These are phyloP conservation scores for Cladosporium cucumerinum DNA, from an alignment of 2,329 filamentous ascomycete genomes.

Conservation along the genomic window DNA sequence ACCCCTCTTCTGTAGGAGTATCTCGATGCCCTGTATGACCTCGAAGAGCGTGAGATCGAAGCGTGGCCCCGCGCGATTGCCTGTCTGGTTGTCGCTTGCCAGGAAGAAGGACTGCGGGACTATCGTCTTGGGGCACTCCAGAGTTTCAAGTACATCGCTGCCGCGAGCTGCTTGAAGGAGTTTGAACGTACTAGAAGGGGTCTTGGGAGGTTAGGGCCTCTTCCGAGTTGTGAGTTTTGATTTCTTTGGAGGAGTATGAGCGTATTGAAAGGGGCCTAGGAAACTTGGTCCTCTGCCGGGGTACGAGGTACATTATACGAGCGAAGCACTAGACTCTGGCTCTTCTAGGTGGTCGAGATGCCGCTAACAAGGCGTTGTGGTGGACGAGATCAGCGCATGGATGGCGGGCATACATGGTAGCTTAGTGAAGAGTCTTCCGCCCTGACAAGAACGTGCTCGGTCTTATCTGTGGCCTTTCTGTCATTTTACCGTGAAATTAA, in stretches of 20 bases:
- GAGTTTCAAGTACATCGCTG: slow-evolving; percentile 55
- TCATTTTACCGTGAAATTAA: neutral
- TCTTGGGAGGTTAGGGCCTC: neutral
- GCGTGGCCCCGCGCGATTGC: slow-evolving; percentile 50
- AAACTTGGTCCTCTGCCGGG: neutral
- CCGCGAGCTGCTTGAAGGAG: slow-evolving; percentile 50
- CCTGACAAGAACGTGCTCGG: neutral
- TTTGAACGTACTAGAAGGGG: slow-evolving; percentile 36
- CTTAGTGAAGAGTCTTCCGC: neutral
- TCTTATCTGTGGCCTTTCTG: neutral
- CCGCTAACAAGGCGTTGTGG: neutral
- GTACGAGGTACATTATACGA: neutral
- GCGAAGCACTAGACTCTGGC: neutral
- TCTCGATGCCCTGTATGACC: slow-evolving; percentile 27
- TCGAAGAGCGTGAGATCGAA: slow-evolving; percentile 37
- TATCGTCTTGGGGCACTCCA: slow-evolving; percentile 37
- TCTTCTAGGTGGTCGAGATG: neutral
- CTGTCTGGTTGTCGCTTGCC: slow-evolving; percentile 45
- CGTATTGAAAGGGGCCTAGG: slow-evolving; percentile 16
- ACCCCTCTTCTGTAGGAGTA: slow-evolving; percentile 11
- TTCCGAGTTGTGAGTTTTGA: slow-evolving; percentile 18
- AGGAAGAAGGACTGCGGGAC: slow-evolving; percentile 35
- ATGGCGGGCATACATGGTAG: neutral
- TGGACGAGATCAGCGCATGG: neutral
- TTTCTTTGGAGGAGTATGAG: slow-evolving; percentile 48